phyloP scores from a whole-genome alignment of 2,329 filamentous ascomycete species.

The Colletotrichum sp. region DNA sequence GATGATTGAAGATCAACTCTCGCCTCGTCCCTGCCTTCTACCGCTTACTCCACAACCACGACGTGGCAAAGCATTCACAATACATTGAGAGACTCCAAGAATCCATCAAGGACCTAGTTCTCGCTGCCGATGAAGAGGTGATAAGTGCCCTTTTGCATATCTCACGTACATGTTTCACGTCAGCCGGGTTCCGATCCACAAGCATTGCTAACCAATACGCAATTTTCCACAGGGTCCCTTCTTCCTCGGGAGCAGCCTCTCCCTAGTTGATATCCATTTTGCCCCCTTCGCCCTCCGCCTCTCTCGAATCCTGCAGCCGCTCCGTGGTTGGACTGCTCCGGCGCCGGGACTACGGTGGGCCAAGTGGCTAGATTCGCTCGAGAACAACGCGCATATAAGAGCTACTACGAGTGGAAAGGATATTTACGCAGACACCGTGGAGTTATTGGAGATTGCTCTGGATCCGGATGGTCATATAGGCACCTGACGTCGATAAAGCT shows the following conservation, averaged over 20 bases:
- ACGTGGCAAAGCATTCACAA: slow-evolving; percentile 61
- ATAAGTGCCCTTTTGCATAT: background rate
- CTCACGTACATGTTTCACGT: background rate
- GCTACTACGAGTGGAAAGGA: slow-evolving; percentile 70
- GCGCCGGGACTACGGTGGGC: slow-evolving; percentile 68
- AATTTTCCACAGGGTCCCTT: slow-evolving; percentile 61
- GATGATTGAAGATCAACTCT: slow-evolving; percentile 66
- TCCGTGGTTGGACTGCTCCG: slow-evolving; percentile 69
- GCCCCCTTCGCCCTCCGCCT: slow-evolving; percentile 77
- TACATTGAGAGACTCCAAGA: slow-evolving; percentile 66
- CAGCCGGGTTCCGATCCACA: background rate
- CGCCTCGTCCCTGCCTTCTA: slow-evolving; percentile 81
- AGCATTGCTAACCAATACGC: background rate
- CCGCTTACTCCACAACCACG: slow-evolving; percentile 70
- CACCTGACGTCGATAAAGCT: background rate
- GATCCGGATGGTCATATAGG: background rate
- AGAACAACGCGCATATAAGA: slow-evolving; percentile 64
- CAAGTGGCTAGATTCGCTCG: slow-evolving; percentile 73
- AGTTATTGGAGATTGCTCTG: slow-evolving; percentile 44
- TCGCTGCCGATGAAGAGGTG: slow-evolving; percentile 52
- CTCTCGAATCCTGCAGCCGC: slow-evolving; percentile 67
- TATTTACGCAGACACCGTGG: slow-evolving; percentile 60
- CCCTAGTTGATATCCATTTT: slow-evolving; percentile 75
- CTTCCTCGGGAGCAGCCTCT: slow-evolving; percentile 60
- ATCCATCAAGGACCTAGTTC: slow-evolving; percentile 61